Percentiles rank a stretch among this genome's conserved stretches.
Conservation (phyloP, 139 green algal species). For the Chlorella vulgaris region DNA sequence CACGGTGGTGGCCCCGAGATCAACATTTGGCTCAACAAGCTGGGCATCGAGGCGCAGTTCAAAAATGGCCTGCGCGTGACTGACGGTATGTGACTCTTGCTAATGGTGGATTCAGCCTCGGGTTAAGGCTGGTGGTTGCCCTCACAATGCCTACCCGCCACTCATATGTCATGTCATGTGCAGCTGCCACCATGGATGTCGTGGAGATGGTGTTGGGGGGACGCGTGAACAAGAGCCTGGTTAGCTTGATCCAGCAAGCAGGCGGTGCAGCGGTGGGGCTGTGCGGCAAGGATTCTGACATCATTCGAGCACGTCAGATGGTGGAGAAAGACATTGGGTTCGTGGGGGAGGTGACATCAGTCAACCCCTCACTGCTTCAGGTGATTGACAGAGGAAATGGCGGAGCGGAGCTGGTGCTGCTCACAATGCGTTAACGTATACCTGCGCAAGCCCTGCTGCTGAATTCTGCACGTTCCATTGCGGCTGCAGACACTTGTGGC, state of each 20-base stretch:
- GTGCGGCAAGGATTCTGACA: conserved; percentile 93
- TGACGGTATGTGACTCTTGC: conserved; percentile 84
- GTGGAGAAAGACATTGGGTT: conserved; percentile 92
- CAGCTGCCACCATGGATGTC: conserved; percentile 96
- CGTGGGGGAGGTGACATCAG: conserved; percentile 91
- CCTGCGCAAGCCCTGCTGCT: no score
- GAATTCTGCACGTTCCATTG: neutral
- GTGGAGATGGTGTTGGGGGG: conserved; percentile 98
- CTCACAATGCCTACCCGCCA: no score
- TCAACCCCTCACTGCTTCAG: conserved; percentile 64
- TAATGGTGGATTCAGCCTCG: no score
- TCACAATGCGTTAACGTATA: no score
- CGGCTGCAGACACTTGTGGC: conserved; percentile 72
- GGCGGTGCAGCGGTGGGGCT: conserved; percentile 94
- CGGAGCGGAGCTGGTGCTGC: neutral
- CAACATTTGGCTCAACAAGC: conserved; percentile 95
- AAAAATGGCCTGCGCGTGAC: conserved; percentile 97
- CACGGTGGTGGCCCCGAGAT: conserved; percentile 99
- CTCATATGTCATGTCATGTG: neutral
- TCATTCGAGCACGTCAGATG: conserved; percentile 90
- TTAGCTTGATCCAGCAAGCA: conserved; percentile 92
- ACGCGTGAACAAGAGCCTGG: conserved; percentile 97
- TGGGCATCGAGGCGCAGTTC: conserved; percentile 95
- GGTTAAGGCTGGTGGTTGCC: no score
- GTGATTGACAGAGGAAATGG: neutral